Evolutionary conservation across 116 monocot genomes (phyloP).

Genomic region (Papilionanthe hybrid): DNA sequence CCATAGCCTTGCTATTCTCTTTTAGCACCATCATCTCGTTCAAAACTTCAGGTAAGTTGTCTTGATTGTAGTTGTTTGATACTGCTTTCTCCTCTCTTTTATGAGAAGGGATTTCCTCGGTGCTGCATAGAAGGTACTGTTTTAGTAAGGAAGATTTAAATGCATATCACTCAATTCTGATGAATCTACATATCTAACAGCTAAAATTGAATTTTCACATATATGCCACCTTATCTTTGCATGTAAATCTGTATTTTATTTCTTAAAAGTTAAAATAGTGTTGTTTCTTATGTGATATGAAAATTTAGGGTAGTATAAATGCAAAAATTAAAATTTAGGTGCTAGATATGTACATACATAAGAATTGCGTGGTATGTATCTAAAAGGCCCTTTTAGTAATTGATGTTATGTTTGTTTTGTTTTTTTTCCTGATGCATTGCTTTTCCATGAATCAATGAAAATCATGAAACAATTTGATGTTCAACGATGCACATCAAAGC

Average conservation of each 20-base stretch:
- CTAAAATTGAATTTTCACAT: no score
- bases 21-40: slow-evolving; percentile 42
- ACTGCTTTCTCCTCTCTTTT: slow-evolving; percentile 11
- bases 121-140: slow-evolving; percentile 24
- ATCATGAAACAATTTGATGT: neutral
- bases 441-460: neutral
- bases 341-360: no score
- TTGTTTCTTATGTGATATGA: no score
- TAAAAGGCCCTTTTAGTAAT: no score
- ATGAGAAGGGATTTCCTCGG: slow-evolving; percentile 2
- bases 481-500: neutral
- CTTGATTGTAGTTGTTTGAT: slow-evolving; percentile 10
- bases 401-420: neutral
- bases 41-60: slow-evolving; percentile 21
- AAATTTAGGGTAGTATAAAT: no score
- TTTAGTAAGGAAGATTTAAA: neutral
- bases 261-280: no score
- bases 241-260: no score
- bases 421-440: neutral
- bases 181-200: no score
- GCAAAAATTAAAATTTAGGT: no score
- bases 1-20: slow-evolving; percentile 55
- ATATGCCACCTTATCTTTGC: no score
- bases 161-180: no score
- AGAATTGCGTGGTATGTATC: no score